Evolutionary conservation across 2,329 filamentous ascomycete species (phyloP), one percentile per base, ranked within the genome.

Genomic region (Moelleriella libera): DNA sequence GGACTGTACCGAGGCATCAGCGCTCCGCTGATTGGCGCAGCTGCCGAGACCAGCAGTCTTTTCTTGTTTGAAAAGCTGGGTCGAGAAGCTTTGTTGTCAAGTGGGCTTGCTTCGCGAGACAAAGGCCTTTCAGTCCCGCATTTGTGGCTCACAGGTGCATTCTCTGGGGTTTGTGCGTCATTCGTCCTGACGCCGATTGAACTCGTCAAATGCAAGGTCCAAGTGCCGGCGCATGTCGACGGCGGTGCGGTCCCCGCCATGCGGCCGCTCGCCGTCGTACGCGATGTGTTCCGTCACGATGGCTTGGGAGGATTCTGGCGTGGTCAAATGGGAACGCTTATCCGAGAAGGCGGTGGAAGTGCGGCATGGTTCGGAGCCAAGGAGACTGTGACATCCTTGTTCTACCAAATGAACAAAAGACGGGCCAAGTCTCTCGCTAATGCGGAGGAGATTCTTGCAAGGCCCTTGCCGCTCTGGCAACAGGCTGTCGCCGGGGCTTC

Each of bases 161-260:
- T 87, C 49, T 84, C 89, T 1, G 92, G 92, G 34, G 84, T 85
- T 40, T 85, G 95, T 58, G 94, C 92, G 0, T 95, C 88, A 0
- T 74, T 96, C 44, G 80, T 95, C 32, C 78, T 98, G 51, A 98
- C 92, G 0, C 92, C 92, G 0, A 88, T 98, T 54, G 92, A 98
- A 68, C 78, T 98, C 46, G 85, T 98, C 61, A 98, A 98, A 68
- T 98, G 92, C 76, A 94, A 92, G 67, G 94, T 98, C 68, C 92
- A 98, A 64, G 89, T 90, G 1, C 87, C 75, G 8, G 59, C 57
- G 12, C 61, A 68, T 1, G 60, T 63, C 2, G 66, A 68, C 29
- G 70, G 69, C 28, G 62, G 60, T 29, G 59, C 58, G 2, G 63
- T 63, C 3, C 70, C 68, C 10, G 66, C 74, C 3, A 74, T 85